Percentiles rank a stretch among this genome's conserved stretches.
These are phyloP conservation scores for Chytridiales sp. DNA, from an alignment of 371 early-diverging fungal species.

Conservation along the genomic window DNA sequence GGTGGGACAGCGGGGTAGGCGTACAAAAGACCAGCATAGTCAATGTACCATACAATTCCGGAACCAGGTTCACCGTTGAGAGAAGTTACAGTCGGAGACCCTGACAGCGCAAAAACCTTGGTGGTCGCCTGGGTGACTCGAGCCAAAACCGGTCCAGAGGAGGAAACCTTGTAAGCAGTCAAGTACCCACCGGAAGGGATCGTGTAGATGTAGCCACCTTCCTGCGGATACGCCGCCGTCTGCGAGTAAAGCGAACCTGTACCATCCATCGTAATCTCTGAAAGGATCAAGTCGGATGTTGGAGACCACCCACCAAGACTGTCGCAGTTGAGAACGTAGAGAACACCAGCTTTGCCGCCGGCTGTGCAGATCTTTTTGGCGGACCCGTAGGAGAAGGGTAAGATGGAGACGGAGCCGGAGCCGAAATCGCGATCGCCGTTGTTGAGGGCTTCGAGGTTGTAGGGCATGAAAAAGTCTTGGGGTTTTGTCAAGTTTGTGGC, in stretches of 20 bases:
- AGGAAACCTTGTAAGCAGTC: neutral
- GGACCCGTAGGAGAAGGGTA: neutral
- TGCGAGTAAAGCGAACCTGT: neutral
- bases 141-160: too few species aligned
- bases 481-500: neutral
- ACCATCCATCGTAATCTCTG: neutral
- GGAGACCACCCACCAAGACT: slow-evolving; percentile 6
- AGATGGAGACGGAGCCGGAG: slow-evolving; percentile 4
- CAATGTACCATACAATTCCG: slow-evolving; percentile 12
- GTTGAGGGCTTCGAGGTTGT: slow-evolving; percentile 6
- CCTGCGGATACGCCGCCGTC: neutral
- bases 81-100: slow-evolving; percentile 8
- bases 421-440: slow-evolving; percentile 16
- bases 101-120: neutral
- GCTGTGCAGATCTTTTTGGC: neutral
- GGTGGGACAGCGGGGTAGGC: slow-evolving; percentile 12
- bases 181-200: neutral
- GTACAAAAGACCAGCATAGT: neutral
- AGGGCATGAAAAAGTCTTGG: slow-evolving; percentile 13
- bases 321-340: slow-evolving; percentile 1
- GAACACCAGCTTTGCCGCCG: slow-evolving; percentile 1
- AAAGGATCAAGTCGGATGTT: neutral
- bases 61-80: slow-evolving; percentile 4
- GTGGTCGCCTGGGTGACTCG: neutral
- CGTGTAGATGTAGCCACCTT: slow-evolving; percentile 2